Evolutionary conservation across 345 rosid species (phyloP).

Genomic region (Raphanus raphanistrum): DNA sequence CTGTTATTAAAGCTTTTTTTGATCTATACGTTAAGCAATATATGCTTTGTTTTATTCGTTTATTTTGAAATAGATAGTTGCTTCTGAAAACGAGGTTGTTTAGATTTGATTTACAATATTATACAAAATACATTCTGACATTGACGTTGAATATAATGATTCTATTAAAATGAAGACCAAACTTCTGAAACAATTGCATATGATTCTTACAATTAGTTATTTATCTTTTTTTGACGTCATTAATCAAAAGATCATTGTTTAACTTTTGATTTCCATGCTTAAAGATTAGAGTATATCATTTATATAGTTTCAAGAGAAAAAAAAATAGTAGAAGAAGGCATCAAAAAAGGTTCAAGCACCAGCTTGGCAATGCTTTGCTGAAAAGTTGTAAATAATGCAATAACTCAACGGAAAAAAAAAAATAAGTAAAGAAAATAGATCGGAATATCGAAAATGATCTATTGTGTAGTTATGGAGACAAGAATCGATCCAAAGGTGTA

Average conservation of each 20-base stretch:
- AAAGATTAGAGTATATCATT: not conserved
- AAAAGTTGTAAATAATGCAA: conserved; percentile 36
- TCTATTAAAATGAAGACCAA: not conserved
- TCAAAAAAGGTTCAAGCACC: not conserved
- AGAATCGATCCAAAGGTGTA: conserved; percentile 37
- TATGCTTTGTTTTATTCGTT: conserved; percentile 35
- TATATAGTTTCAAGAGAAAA: not conserved
- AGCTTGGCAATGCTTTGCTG: conserved; percentile 37
- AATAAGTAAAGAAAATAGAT: conserved; percentile 8
- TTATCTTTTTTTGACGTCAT: conserved; percentile 5
- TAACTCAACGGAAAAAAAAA: conserved; percentile 2
- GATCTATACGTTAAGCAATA: conserved; percentile 34
- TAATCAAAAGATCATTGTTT: not conserved
- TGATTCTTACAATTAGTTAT: not conserved
- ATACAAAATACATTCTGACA: conserved; percentile 8
- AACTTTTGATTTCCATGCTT: not conserved
- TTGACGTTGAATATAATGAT: conserved; percentile 6
- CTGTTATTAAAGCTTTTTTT: conserved; percentile 26
- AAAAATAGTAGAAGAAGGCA: not conserved
- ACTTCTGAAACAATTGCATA: not conserved
- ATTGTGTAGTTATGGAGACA: conserved; percentile 21
- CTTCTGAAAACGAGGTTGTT: conserved; percentile 31
- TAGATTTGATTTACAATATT: conserved; percentile 31
- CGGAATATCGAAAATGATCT: conserved; percentile 8
- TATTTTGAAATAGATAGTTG: conserved; percentile 8